Conservation (phyloP, 768 basidiomycete species). For the Sarcomyxa edulis region DNA sequence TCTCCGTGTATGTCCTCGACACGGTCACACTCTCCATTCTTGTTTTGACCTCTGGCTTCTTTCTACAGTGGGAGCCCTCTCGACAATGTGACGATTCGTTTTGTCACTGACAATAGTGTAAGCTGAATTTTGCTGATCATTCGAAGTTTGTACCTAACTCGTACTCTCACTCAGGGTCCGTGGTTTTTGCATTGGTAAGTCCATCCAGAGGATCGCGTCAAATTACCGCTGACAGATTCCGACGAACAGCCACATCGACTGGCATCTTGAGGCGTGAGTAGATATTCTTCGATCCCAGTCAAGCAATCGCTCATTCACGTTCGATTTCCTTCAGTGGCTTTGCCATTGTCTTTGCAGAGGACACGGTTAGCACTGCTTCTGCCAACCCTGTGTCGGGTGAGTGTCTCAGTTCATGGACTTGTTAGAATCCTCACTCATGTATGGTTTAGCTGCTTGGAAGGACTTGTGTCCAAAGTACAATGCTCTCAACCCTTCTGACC, state of each 20-base stretch:
- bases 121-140: too few species aligned
- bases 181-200: constrained; percentile 47
- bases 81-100: constrained; percentile 52
- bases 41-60: too few species aligned
- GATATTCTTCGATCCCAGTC: background rate
- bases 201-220: background rate
- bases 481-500: too few species aligned
- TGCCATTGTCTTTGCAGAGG: constrained; percentile 29
- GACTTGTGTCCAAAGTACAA: constrained; percentile 5
- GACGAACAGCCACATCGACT: constrained; percentile 32
- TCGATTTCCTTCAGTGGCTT: constrained; percentile 22
- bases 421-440: background rate
- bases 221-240: background rate
- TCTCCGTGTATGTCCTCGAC: constrained; percentile 22
- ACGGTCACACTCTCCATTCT: too few species aligned
- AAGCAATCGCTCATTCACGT: background rate
- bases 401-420: background rate
- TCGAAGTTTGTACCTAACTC: too few species aligned
- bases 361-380: constrained; percentile 11
- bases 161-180: constrained; percentile 56
- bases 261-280: constrained; percentile 33
- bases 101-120: constrained; percentile 65
- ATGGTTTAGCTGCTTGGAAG: constrained; percentile 1
- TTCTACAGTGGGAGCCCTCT: too few species aligned
- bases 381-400: constrained; percentile 3